These are phyloP conservation scores for Leishmania guyanensis DNA, from an alignment of 208 protist genomes.

Conservation along the genomic window DNA sequence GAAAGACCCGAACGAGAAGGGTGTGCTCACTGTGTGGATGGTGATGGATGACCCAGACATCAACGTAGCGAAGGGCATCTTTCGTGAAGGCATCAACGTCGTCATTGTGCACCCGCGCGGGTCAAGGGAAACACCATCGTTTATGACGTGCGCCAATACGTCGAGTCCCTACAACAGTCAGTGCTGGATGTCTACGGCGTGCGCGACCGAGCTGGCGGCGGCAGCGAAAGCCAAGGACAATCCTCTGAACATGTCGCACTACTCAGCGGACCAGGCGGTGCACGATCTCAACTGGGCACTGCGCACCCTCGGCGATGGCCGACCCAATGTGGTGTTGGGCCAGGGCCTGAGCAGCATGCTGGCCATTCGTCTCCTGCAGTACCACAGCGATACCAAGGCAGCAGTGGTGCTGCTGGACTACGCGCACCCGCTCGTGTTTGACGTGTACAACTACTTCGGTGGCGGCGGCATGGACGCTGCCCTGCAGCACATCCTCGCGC, in stretches of 20 bases:
- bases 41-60: slow-evolving; percentile 40
- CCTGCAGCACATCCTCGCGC: slow-evolving; percentile 39
- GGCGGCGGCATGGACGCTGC: slow-evolving; percentile 37
- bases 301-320: slow-evolving; percentile 31
- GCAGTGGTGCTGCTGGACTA: slow-evolving; percentile 47
- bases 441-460: slow-evolving; percentile 38
- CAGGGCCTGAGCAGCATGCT: slow-evolving; percentile 49
- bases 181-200: slow-evolving; percentile 44
- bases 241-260: slow-evolving; percentile 35
- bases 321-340: slow-evolving; percentile 48
- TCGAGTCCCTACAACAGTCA: slow-evolving; percentile 7
- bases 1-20: slow-evolving; percentile 8
- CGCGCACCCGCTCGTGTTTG: slow-evolving; percentile 34
- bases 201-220: slow-evolving; percentile 34
- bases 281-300: slow-evolving; percentile 50
- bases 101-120: slow-evolving; percentile 59
- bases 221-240: background rate
- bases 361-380: slow-evolving; percentile 38
- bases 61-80: slow-evolving; percentile 27
- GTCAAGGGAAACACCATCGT: slow-evolving; percentile 25
- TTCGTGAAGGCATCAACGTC: slow-evolving; percentile 36
- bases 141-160: slow-evolving; percentile 22
- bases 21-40: slow-evolving; percentile 48
- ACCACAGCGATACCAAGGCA: slow-evolving; percentile 16
- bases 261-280: slow-evolving; percentile 36